Evolutionary conservation across 352 stramenopile species (phyloP), one percentile per base, ranked within the genome.

Genomic region (Peronospora tabacina): DNA sequence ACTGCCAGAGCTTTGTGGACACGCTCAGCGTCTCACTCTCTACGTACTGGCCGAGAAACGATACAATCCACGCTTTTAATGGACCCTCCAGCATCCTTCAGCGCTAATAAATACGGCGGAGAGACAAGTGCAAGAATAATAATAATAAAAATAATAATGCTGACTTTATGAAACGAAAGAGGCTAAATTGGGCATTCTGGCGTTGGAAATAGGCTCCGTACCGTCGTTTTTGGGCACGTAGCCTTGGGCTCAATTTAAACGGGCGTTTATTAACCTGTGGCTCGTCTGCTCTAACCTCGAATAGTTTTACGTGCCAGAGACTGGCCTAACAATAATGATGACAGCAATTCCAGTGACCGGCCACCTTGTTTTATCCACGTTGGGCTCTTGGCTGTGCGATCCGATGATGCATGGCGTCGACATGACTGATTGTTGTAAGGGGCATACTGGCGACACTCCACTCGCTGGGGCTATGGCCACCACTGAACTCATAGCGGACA

Each of bases 11-110:
- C 58, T 93, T 92, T 17, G 76, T 79, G n/a, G 78, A 90, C 22
- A 95, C 75, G 30, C 87, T 79, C 41, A 94, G 63, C 34, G 69
- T 88, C 44, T 93, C 66, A 36, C 80, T 91, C 57, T 95, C 82
- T 22, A 95, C 83, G 66, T 92, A 95, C 36, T 93, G 75, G 7
- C 77, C 84, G 20, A 95, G 60, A 51, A 95, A 92, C 49, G 89
- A 74, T 46, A 66, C 59, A 46, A 92, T 85, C 74, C 82, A 91
- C 42, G 82, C 89, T 79, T 91, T 91, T 64, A 95, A 75, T 50
- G 81, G 72, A 34, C 81, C 82, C 55, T 93, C 84, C 38, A 95
- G 66, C 84, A 95, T 94, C 15, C 20, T 57, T 19, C 7, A 12
- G 4, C 8, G 26, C 15, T 37, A 37, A 59, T 63, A 63, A 63